Conservation (phyloP, 2,329 filamentous ascomycete species). For the Penicillium paneum region DNA sequence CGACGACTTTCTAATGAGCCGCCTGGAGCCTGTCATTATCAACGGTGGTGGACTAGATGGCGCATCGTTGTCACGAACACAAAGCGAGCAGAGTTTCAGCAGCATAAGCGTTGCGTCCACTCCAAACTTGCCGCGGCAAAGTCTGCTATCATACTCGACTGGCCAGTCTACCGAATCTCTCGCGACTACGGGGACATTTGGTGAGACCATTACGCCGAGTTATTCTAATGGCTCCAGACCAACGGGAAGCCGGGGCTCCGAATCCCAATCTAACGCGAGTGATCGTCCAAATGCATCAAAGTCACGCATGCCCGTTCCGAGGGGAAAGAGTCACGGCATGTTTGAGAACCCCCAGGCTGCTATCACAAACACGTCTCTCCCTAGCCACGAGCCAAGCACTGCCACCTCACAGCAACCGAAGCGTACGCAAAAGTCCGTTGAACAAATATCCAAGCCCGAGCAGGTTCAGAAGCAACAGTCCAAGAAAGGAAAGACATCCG, state of each 20-base stretch:
- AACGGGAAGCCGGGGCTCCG: conserved; percentile 5
- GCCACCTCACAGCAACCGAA: conserved; percentile 9
- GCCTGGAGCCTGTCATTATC: conserved; percentile 51
- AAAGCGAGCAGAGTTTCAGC: conserved; percentile 42
- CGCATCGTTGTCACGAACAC: conserved; percentile 34
- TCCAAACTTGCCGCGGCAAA: conserved; percentile 20
- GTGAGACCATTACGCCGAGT: conserved; percentile 12
- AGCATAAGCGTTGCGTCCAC: conserved; percentile 32
- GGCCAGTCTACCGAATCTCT: conserved; percentile 37
- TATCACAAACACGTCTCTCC: conserved; percentile 23
- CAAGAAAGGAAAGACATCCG: conserved; percentile 33
- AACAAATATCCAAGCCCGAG: conserved; percentile 18
- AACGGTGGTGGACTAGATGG: conserved; percentile 43
- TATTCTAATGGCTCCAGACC: conserved; percentile 5
- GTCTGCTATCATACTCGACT: conserved; percentile 24
- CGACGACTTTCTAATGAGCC: conserved; percentile 48
- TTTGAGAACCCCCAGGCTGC: conserved; percentile 24
- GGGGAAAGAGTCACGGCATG: conserved; percentile 12
- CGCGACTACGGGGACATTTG: conserved; percentile 23
- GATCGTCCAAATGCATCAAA: conserved; percentile 1
- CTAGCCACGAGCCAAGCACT: conserved; percentile 18
- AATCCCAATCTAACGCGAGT: conserved; percentile 1
- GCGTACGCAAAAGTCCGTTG: background rate
- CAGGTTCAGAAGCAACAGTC: conserved; percentile 35
- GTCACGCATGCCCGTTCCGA: conserved; percentile 26